These are phyloP conservation scores for Fusarium sp. DNA, from an alignment of 2,329 filamentous ascomycete species.

Conservation along the genomic window DNA sequence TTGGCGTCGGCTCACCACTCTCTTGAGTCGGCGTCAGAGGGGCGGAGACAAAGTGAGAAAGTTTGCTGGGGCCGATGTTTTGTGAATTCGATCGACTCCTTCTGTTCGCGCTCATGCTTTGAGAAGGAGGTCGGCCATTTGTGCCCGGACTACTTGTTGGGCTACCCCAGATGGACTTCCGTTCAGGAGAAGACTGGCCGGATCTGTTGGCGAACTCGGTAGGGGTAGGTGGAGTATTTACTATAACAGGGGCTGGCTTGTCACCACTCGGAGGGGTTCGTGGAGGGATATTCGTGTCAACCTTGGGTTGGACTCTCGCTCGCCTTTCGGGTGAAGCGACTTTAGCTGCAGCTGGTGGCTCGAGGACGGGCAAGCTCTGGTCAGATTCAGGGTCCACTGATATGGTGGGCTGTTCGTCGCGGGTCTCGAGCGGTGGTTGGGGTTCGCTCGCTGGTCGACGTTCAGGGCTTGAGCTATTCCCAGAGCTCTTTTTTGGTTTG, in stretches of 20 bases:
- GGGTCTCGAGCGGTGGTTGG: conserved; percentile 36
- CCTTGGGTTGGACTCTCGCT: conserved; percentile 46
- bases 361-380: conserved; percentile 43
- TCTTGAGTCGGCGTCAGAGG: conserved; percentile 84
- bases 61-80: conserved; percentile 80
- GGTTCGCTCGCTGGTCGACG: conserved; percentile 32
- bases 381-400: conserved; percentile 38
- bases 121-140: conserved; percentile 70
- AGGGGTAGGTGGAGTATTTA: conserved; percentile 75
- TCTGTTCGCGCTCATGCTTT: conserved; percentile 78
- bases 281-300: conserved; percentile 54
- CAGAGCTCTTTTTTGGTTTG: conserved; percentile 49
- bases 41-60: conserved; percentile 79
- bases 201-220: conserved; percentile 57
- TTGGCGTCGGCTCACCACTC: conserved; percentile 67
- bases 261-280: conserved; percentile 63
- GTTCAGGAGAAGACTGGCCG: conserved; percentile 46
- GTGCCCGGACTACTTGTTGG: conserved; percentile 49
- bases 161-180: conserved; percentile 48
- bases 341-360: conserved; percentile 50
- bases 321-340: conserved; percentile 48
- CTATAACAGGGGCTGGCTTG: conserved; percentile 65
- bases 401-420: conserved; percentile 38
- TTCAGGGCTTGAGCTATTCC: conserved; percentile 42
- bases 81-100: conserved; percentile 66